phyloP scores from a whole-genome alignment of 495 filamentous ascomycete genomes.

The Penicillium cinerascens region DNA sequence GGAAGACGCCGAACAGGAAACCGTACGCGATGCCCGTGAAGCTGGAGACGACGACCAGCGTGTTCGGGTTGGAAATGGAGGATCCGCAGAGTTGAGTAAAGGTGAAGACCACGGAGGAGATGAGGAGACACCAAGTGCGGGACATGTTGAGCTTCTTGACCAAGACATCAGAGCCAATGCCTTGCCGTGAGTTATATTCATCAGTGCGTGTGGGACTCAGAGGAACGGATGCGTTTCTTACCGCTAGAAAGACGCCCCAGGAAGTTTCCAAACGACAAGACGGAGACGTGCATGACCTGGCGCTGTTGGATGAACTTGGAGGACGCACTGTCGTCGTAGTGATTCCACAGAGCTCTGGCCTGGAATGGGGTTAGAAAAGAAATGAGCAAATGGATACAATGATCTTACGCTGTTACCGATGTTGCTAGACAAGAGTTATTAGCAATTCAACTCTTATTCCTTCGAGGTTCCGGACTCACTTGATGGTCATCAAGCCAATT shows the following conservation, averaged over 20 bases:
- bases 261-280: slow-evolving; percentile 83
- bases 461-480: slow-evolving; percentile 56
- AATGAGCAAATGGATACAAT: background rate
- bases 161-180: slow-evolving; percentile 86
- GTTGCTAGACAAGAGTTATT: slow-evolving; percentile 50
- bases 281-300: slow-evolving; percentile 90
- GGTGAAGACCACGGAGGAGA: slow-evolving; percentile 74
- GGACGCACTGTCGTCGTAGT: slow-evolving; percentile 71
- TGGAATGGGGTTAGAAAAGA: background rate
- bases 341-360: slow-evolving; percentile 69
- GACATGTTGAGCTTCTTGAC: slow-evolving; percentile 74
- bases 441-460: slow-evolving; percentile 21
- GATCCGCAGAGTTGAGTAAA: slow-evolving; percentile 77
- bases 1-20: slow-evolving; percentile 91
- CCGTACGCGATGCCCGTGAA: slow-evolving; percentile 90
- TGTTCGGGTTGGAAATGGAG: slow-evolving; percentile 73
- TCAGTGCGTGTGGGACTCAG: background rate
- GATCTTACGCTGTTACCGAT: slow-evolving; percentile 76
- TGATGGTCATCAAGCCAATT: slow-evolving; percentile 97
- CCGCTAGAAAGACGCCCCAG: slow-evolving; percentile 60
- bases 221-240: background rate
- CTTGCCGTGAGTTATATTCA: slow-evolving; percentile 32
- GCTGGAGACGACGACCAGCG: slow-evolving; percentile 71
- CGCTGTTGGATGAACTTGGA: slow-evolving; percentile 73
- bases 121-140: slow-evolving; percentile 84